Base-by-base conservation (phyloP, 495 filamentous ascomycete genomes). In the Xanthoparmelia taractica region DNA sequence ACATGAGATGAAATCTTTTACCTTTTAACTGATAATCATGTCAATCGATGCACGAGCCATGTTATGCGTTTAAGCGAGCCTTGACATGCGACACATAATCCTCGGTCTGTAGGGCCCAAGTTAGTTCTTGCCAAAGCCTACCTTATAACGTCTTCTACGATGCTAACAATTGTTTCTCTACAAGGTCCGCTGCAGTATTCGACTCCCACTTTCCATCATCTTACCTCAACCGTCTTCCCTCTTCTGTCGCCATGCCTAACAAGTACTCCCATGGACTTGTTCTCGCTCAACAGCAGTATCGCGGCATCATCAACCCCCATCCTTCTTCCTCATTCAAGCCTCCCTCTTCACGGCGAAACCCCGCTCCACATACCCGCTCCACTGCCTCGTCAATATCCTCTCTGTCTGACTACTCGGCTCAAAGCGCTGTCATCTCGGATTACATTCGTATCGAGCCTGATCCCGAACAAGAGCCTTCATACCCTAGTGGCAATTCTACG, bases 191-290 rank as follows among this genome's bases (percentile, higher is more conserved):
- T 29, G 47, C 12, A 50, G 47, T 3, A 23, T 12, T 50, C 25
- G 12, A 0, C 5, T 6, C 25, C 2, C 31, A 25, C 59, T 54
- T 58, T 25, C 10, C 18, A 29, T 55, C 45, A 29, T 40, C 12
- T 40, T 12, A 15, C 13, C 38, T 40, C 13, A 5, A 31, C 1
- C 33, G 8, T 31, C 57, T 56, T 50, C 27, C 27, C 41, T n/a
- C 23, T 33, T 25, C 13, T 20, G 1, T 27, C n/a, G 31, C 20
- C 50, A 71, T 71, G 69, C 67, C 68, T 18, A 66, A 57, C 56
- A 70, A 65, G 57, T 70, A 70, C 47, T 71, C 69, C 0, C 65
- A 70, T 41, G 60, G 65, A 23, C 58, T 65, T 56, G 65, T 69
- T 29, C 48, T 71, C 29, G 65, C 68, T 45, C 63, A 66, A 31